Evolutionary conservation across 208 protist species (phyloP).

Genomic region (Trypanosoma lewisi): DNA sequence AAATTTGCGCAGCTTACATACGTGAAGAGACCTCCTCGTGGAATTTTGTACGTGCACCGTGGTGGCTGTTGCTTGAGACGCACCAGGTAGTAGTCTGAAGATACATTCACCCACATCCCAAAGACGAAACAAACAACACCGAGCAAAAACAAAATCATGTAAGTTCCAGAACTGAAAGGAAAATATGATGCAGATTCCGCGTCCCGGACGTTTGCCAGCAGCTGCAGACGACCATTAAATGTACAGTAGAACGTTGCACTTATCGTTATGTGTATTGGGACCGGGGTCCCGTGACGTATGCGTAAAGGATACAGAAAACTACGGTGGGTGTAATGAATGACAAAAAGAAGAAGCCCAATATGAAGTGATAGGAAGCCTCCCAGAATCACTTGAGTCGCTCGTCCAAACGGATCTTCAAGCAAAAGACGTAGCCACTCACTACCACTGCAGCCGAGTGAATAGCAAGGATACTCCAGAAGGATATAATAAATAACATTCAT

Average conservation of each 20-base stretch:
- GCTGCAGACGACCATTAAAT: conserved; percentile 78
- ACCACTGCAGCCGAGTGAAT: conserved; percentile 24
- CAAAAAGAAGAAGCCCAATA: conserved; percentile 55
- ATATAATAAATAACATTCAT: conserved; percentile 64
- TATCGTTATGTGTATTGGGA: conserved; percentile 54
- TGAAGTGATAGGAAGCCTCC: conserved; percentile 26
- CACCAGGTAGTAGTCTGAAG: conserved; percentile 55
- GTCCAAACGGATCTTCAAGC: conserved; percentile 16
- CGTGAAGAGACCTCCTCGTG: conserved; percentile 59
- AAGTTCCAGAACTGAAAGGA: conserved; percentile 12
- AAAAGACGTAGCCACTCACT: conserved; percentile 6
- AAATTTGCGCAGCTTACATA: conserved; percentile 82
- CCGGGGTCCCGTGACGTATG: conserved; percentile 30
- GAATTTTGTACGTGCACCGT: conserved; percentile 44
- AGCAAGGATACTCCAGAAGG: conserved; percentile 44
- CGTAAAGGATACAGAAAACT: conserved; percentile 57
- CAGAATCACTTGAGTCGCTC: conserved; percentile 15
- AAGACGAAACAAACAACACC: conserved; percentile 44
- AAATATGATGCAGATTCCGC: background rate
- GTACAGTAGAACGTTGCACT: conserved; percentile 69
- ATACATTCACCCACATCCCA: conserved; percentile 53
- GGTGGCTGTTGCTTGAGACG: conserved; percentile 23
- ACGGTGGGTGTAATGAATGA: conserved; percentile 74
- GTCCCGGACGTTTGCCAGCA: conserved; percentile 41
- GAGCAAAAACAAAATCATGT: conserved; percentile 20